Evolutionary conservation across 164 flowering plant species (phyloP).

Genomic region (Nymphaea thermarum): DNA sequence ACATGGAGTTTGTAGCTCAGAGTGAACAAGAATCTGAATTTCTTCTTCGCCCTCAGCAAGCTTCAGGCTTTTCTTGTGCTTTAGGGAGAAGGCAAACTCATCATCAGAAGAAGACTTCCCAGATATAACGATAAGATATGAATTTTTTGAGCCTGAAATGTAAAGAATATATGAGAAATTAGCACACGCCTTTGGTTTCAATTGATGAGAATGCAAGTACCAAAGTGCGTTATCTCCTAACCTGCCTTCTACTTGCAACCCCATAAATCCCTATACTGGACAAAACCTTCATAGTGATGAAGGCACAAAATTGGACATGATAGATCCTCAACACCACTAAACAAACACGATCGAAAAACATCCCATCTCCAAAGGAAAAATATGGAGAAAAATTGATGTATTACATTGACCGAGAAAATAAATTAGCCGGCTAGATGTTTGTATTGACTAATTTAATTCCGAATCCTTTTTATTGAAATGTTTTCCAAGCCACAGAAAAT

Average conservation of each 20-base stretch:
- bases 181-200: background rate
- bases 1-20: conserved; percentile 19
- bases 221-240: background rate
- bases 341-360: background rate
- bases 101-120: conserved; percentile 56
- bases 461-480: background rate
- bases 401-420: background rate
- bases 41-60: conserved; percentile 29
- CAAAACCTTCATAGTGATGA: too few relatives aligned
- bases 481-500: background rate
- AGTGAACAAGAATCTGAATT: conserved; percentile 21
- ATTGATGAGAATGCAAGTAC: background rate
- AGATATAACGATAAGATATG: conserved; percentile 26
- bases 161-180: too few relatives aligned
- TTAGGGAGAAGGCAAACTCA: conserved; percentile 40
- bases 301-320: too few relatives aligned
- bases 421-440: background rate
- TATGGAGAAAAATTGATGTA: background rate
- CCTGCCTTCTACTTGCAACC: background rate
- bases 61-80: conserved; percentile 26
- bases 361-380: background rate
- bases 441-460: too few relatives aligned
- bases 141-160: conserved; percentile 20
- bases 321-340: too few relatives aligned
- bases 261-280: too few relatives aligned